Percentiles rank a stretch among this genome's conserved stretches.
Evolutionary conservation across 495 filamentous ascomycete genomes (phyloP).

Genomic region (Geoglossum glabrum): DNA sequence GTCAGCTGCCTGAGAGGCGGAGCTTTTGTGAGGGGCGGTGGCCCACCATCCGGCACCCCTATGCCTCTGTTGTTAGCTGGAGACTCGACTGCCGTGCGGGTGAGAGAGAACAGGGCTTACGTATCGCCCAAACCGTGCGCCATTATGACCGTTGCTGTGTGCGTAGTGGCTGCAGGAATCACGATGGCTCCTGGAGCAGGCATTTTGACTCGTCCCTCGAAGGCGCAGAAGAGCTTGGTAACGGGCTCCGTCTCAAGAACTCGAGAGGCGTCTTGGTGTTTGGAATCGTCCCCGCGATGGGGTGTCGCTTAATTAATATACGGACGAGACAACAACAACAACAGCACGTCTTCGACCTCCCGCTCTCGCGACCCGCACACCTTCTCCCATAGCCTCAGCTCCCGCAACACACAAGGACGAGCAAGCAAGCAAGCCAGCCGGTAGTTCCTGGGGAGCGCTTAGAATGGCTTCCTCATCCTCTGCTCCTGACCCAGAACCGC

Average conservation of each 20-base stretch:
- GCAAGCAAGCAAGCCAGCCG: no score
- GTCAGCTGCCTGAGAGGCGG: not conserved
- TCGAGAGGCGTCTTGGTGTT: no score
- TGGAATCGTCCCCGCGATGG: no score
- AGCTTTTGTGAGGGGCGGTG: not conserved
- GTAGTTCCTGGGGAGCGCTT: no score
- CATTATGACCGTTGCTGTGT: conserved; percentile 90
- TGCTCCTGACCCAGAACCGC: not conserved
- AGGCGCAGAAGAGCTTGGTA: not conserved
- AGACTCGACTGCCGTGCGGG: no score
- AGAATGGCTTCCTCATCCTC: not conserved
- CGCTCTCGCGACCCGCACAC: no score
- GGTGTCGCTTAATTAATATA: no score
- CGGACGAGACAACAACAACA: no score
- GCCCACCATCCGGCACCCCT: conserved; percentile 51
- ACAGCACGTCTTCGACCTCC: no score
- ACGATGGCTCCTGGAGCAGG: conserved; percentile 30
- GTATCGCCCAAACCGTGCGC: conserved; percentile 78
- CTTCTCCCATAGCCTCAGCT: no score
- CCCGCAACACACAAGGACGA: no score
- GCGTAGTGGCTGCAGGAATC: conserved; percentile 70
- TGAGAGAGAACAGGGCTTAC: conserved; percentile 18
- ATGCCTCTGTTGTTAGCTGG: not conserved
- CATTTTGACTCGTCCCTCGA: not conserved
- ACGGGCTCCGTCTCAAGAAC: not conserved